A percentile compares a stretch with the other conserved stretches of the same genome.
Conservation (phyloP, 176 grass and related monocot species). For the Avena sativa region DNA sequence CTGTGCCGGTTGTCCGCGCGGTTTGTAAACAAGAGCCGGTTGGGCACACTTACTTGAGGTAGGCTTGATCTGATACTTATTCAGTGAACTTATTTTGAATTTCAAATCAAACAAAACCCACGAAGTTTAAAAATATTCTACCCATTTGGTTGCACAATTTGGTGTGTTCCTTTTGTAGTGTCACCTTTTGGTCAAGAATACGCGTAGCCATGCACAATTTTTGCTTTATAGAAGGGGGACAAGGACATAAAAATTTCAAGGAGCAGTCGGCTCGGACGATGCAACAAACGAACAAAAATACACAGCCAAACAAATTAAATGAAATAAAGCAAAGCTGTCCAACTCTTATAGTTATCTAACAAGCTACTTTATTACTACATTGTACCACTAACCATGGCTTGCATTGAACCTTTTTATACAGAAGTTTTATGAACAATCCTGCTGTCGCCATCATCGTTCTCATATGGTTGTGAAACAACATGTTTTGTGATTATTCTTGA, state of each 20-base stretch:
- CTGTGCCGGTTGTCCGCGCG: not conserved
- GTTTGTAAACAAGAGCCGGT: not conserved
- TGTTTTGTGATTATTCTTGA: not conserved
- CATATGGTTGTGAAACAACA: not conserved
- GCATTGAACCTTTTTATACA: constrained; percentile 4
- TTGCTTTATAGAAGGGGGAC: not conserved
- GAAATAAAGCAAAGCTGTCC: not conserved
- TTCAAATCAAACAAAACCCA: not conserved
- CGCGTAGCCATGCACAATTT: not conserved
- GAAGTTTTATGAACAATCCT: not conserved
- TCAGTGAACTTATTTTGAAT: not conserved
- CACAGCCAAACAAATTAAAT: not conserved
- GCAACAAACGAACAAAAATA: not conserved
- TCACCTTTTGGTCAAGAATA: not conserved
- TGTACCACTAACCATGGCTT: not conserved
- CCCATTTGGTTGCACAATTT: not conserved
- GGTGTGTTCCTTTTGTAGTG: not conserved
- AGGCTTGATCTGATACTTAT: not conserved
- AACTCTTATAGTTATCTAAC: not conserved
- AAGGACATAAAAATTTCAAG: not conserved
- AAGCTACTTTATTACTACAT: not conserved
- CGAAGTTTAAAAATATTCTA: not conserved
- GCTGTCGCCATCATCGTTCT: constrained; percentile 12
- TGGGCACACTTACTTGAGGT: not conserved
- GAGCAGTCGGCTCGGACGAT: not conserved